Conservation (phyloP, 495 filamentous ascomycete genomes). For the Xylaria grammica region DNA sequence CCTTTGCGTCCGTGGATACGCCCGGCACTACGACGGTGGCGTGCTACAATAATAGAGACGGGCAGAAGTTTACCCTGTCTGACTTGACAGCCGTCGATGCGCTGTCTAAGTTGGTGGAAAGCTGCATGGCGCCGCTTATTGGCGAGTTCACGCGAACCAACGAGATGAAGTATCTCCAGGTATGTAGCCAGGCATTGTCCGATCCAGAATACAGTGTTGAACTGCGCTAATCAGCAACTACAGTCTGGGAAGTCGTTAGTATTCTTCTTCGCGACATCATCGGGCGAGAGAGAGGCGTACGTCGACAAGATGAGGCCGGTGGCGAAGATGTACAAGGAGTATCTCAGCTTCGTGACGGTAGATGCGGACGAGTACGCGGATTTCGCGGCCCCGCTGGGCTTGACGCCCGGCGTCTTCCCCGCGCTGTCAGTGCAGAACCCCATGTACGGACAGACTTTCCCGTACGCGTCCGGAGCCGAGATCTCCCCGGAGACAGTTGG, state of each 20-base stretch:
- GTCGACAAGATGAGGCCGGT: conserved; percentile 43
- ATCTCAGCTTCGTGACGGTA: conserved; percentile 52
- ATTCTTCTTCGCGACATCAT: conserved; percentile 46
- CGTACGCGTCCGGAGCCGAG: conserved; percentile 34
- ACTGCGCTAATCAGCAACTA: background rate
- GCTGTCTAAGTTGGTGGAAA: conserved; percentile 44
- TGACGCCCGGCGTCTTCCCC: conserved; percentile 31
- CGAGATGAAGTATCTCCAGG: conserved; percentile 48
- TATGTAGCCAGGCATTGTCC: conserved; percentile 23
- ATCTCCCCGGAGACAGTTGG: conserved; percentile 45
- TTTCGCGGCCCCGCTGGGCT: conserved; percentile 46
- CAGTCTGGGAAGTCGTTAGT: conserved; percentile 53
- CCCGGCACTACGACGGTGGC: conserved; percentile 33
- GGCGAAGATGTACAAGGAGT: conserved; percentile 55
- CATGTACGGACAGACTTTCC: conserved; percentile 48
- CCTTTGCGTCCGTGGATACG: conserved; percentile 45
- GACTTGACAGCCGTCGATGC: conserved; percentile 37
- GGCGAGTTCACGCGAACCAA: conserved; percentile 51
- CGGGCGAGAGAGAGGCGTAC: conserved; percentile 36
- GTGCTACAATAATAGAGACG: conserved; percentile 50
- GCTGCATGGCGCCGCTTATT: conserved; percentile 44
- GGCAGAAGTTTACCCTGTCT: conserved; percentile 37
- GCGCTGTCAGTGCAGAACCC: conserved; percentile 51
- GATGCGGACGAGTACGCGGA: conserved; percentile 54
- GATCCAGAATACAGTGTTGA: background rate